Base-by-base conservation (phyloP, 2,329 filamentous ascomycete species). In the Dissoconium aciculare region DNA sequence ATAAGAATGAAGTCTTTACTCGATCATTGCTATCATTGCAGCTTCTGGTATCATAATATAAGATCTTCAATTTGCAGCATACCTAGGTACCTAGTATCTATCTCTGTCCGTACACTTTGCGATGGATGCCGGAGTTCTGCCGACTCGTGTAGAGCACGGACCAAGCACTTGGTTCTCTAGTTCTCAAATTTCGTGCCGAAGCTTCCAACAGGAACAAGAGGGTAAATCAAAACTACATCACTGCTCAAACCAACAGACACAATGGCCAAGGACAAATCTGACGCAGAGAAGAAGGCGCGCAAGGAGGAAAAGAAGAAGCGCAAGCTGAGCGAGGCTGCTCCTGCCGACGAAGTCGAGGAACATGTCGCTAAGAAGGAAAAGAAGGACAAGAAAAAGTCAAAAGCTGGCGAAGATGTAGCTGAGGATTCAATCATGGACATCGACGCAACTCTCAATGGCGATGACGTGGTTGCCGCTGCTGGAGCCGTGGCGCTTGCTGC, bases 361-460 rank as follows among this genome's bases (percentile, higher is more conserved):
- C 33, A 32, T 34, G 45, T 43, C 36, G 44, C 45, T 15, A 56
- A 56, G 46, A 54, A 56, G 51, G 56, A 57, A 25, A 78, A 79
- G 64, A 78, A 62, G 50, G 56, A 58, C 32, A 62, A 59, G 53
- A 49, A 74, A 57, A 67, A 67, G 51, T 64, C 68, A 26, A 80
- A 80, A 67, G 78, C 51, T 5, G 62, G 63, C 27, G 66, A 64
- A 43, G 58, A 74, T 27, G 19, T 8, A n/a, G 42, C 51, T 17
- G 43, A 41, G 25, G 42, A 44, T n/a, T 43, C 39, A 13, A 38
- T 39, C 17, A 45, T 44, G 38, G 42, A 43, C 17, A 40, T 42
- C 12, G 37, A 44, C 30, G 33, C 26, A 17, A 34, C 39, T 14
- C 38, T 42, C 25, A 61, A 64, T 43, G 62, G 59, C 8, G 47